Evolutionary conservation across 2,329 filamentous ascomycete genomes (phyloP).

Genomic region (Colletotrichum sp.): DNA sequence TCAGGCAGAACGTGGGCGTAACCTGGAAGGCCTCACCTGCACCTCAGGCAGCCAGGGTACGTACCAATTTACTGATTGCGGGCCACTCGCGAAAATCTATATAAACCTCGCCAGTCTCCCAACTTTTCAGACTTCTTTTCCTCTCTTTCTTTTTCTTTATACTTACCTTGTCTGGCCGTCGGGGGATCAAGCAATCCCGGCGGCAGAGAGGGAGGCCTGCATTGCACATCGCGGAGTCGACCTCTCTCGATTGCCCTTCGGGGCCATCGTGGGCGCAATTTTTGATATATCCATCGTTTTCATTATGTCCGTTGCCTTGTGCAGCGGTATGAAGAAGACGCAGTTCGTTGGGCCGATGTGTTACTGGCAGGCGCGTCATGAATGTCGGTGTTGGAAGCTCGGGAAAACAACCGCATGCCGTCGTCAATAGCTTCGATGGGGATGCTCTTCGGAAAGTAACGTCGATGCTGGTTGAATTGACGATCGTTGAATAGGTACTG

Average conservation of each 20-base stretch:
- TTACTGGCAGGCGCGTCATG: no score
- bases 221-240: constrained; percentile 49
- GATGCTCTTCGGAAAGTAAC: no score
- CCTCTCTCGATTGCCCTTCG: constrained; percentile 22
- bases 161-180: constrained; percentile 53
- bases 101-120: constrained; percentile 27
- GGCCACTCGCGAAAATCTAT: constrained; percentile 25
- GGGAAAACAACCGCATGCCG: no score
- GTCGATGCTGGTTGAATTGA: no score
- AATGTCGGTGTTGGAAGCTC: no score
- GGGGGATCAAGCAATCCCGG: constrained; percentile 47
- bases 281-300: constrained; percentile 26
- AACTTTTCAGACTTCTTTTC: neutral
- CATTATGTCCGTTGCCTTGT: constrained; percentile 13
- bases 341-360: no score
- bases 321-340: constrained; percentile 24
- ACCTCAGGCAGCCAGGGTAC: neutral
- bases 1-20: neutral
- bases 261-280: constrained; percentile 20
- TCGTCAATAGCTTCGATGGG: no score
- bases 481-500: no score
- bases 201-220: constrained; percentile 51
- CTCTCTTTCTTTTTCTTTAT: constrained; percentile 50
- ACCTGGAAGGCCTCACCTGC: neutral
- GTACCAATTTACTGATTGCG: constrained; percentile 7